Percentiles rank a stretch among this genome's conserved stretches.
These are phyloP conservation scores for Malus hybrid DNA, from an alignment of 331 rosid genomes.

Conservation along the genomic window DNA sequence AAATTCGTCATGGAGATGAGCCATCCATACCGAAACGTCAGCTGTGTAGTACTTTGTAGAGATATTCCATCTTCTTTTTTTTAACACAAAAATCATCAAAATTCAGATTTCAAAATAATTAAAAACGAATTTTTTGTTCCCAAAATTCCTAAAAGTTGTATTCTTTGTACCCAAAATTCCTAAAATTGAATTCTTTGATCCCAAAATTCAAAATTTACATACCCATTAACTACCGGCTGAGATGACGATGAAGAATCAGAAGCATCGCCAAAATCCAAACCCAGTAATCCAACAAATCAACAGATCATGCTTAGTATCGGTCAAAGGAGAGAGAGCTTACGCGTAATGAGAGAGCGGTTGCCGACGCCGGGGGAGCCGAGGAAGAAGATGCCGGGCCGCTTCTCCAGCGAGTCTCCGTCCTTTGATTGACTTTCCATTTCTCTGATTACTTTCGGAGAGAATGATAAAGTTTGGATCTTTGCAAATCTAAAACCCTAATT, in stretches of 20 bases:
- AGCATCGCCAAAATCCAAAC: slow-evolving; percentile 52
- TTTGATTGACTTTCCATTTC: background rate
- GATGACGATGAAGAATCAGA: slow-evolving; percentile 41
- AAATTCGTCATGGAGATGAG: too few species aligned
- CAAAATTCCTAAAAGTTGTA: background rate
- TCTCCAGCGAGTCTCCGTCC: slow-evolving; percentile 22
- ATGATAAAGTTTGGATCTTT: background rate
- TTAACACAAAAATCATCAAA: background rate
- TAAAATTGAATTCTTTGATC: background rate
- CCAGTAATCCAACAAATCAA: slow-evolving; percentile 46
- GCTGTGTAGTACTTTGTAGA: slow-evolving; percentile 52
- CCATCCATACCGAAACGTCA: too few species aligned
- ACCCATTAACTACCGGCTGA: slow-evolving; percentile 60
- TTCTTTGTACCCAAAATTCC: background rate
- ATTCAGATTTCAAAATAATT: slow-evolving; percentile 1
- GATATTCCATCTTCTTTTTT: slow-evolving; percentile 59
- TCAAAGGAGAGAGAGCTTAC: slow-evolving; percentile 17
- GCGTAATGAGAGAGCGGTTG: slow-evolving; percentile 73
- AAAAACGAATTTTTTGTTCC: background rate
- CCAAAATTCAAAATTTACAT: background rate
- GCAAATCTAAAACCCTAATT: background rate
- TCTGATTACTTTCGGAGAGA: too few species aligned
- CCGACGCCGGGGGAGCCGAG: slow-evolving; percentile 74
- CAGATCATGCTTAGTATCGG: background rate
- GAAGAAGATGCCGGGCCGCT: slow-evolving; percentile 57